These are phyloP conservation scores for Vanilla planifolia DNA, from an alignment of 106 monocot species.

Conservation along the genomic window DNA sequence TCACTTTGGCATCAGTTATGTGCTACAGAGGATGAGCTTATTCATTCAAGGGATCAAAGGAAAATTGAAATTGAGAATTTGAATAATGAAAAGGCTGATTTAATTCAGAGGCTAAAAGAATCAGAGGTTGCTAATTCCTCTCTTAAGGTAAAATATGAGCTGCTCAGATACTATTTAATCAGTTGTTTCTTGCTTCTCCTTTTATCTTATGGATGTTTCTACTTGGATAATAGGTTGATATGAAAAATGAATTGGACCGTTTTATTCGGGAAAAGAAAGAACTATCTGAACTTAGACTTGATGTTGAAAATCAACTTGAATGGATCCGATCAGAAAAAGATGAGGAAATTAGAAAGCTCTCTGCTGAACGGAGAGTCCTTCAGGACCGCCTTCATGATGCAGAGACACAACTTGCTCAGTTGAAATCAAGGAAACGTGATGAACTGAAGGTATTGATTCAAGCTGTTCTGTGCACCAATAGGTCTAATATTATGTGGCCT, in stretches of 20 bases:
- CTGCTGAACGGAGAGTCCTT: constrained; percentile 63
- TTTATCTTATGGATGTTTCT: constrained; percentile 12
- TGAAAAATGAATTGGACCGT: constrained; percentile 63
- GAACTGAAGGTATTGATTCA: constrained; percentile 84
- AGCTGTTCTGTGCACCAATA: no score
- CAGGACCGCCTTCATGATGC: constrained; percentile 89
- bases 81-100: constrained; percentile 49
- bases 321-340: constrained; percentile 91
- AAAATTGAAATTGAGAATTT: constrained; percentile 47
- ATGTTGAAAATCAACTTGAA: constrained; percentile 84
- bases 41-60: constrained; percentile 52
- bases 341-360: constrained; percentile 69
- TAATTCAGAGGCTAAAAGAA: constrained; percentile 57
- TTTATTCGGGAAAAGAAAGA: constrained; percentile 73
- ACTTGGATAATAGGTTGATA: constrained; percentile 50
- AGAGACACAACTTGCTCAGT: constrained; percentile 74
- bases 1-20: constrained; percentile 87
- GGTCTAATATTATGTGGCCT: no score
- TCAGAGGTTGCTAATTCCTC: constrained; percentile 50
- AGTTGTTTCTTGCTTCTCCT: background rate
- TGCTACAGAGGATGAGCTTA: constrained; percentile 74
- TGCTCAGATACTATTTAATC: constrained; percentile 3
- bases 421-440: constrained; percentile 79
- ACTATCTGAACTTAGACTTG: constrained; percentile 55
- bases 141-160: constrained; percentile 56